These are phyloP conservation scores for Alternaria conjuncta DNA, from an alignment of 2,329 filamentous ascomycete genomes.

Conservation along the genomic window DNA sequence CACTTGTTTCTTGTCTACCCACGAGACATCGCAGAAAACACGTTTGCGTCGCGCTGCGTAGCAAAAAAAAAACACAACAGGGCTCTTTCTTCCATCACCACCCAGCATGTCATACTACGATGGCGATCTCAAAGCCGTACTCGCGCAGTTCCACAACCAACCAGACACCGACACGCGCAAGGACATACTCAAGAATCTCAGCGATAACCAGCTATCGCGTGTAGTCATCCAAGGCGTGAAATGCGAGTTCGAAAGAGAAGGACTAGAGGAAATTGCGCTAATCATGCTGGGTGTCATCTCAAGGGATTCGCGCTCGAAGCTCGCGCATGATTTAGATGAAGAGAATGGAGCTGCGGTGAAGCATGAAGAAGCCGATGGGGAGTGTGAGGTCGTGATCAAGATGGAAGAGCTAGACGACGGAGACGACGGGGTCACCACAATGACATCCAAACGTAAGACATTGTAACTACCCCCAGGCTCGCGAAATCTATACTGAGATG, in stretches of 20 bases:
- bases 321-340: background rate
- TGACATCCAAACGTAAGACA: accelerated
- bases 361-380: background rate
- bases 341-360: background rate
- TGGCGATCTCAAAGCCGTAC: background rate
- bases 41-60: background rate
- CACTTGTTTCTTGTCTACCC: background rate
- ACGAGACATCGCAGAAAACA: background rate
- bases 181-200: background rate
- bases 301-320: background rate
- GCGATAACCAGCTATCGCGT: background rate
- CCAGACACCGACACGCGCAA: background rate
- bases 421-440: accelerated
- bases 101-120: background rate
- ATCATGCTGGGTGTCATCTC: background rate
- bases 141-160: background rate
- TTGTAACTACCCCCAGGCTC: background rate
- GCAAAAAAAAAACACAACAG: background rate
- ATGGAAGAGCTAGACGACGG: background rate
- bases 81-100: background rate
- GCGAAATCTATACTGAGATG: accelerated
- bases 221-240: background rate
- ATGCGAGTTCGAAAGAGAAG: background rate
- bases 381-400: background rate
- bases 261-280: background rate